These are phyloP conservation scores for Samsoniella hepiali DNA, from an alignment of 2,329 filamentous ascomycete genomes.

Conservation along the genomic window DNA sequence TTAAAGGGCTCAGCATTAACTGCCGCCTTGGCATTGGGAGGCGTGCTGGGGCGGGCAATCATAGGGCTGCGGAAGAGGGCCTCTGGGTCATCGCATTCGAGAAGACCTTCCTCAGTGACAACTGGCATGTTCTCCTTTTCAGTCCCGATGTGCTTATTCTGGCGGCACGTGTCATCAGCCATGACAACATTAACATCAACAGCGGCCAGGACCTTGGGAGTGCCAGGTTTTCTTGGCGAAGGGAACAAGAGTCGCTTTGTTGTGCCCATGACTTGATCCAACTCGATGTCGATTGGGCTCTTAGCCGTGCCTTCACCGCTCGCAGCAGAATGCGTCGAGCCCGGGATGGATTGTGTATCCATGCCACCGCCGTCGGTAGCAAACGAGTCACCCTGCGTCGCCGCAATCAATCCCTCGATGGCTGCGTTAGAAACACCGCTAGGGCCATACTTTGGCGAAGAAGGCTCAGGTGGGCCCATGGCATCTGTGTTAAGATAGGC, in stretches of 20 bases:
- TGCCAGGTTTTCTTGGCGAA: slow-evolving; percentile 65
- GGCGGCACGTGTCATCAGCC: slow-evolving; percentile 37
- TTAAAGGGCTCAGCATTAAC: slow-evolving; percentile 50
- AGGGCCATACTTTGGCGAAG: slow-evolving; percentile 29
- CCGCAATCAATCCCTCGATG: neutral
- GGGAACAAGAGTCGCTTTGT: slow-evolving; percentile 74
- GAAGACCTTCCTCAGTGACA: slow-evolving; percentile 20
- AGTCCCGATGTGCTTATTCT: slow-evolving; percentile 32
- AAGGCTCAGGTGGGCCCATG: slow-evolving; percentile 43
- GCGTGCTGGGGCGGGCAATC: slow-evolving; percentile 46
- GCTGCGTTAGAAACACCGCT: neutral
- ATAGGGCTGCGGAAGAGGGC: slow-evolving; percentile 64
- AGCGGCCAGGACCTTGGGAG: slow-evolving; percentile 60
- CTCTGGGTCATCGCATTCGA: slow-evolving; percentile 50
- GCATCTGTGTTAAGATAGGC: slow-evolving; percentile 54
- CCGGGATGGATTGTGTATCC: slow-evolving; percentile 28
- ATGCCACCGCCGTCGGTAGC: slow-evolving; percentile 21
- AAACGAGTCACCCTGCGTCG: slow-evolving; percentile 18
- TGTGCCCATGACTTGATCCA: slow-evolving; percentile 46
- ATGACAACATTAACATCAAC: slow-evolving; percentile 52
- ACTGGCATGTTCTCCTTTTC: slow-evolving; percentile 54
- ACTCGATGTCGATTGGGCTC: slow-evolving; percentile 54
- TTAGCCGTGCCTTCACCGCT: slow-evolving; percentile 56
- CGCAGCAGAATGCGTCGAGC: slow-evolving; percentile 53
- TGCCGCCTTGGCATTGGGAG: slow-evolving; percentile 43